Evolutionary conservation across 441 rosid species (phyloP), one percentile per base, ranked within the genome.

Genomic region (Pelargonium citronellum): DNA sequence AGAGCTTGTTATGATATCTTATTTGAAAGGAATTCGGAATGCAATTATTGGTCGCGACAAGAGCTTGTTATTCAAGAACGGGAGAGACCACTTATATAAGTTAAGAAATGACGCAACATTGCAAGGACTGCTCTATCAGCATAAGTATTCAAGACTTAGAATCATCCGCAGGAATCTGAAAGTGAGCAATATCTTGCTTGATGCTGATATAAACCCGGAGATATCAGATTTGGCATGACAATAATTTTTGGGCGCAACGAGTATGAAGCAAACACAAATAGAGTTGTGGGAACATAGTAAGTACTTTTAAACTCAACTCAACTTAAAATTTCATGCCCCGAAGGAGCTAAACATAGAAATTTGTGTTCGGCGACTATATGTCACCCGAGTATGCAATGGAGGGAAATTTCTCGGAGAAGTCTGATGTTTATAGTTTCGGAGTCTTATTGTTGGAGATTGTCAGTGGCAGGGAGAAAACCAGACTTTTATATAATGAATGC

Each of bases 381-480:
- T 71, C 76, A 0, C 74, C 77, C 11, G 73, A 72, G 46, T 77
- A 72, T 3, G 76, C 57, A 5, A 12, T 24, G 43, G 65, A 66
- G 0, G 79, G 79, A 2, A 43, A 69, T 12, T 82, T 79, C 68
- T 82, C 81, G 7, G 74, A 47, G 22, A 81, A 79, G 67, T 80
- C 84, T 3, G 83, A 81, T 70, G 81, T 83, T 47, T 83, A 83
- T 68, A 75, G 83, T 43, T 81, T 83, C 1, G 84, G 86, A 61
- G 86, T 83, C 37, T 62, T 83, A 41, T 67, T 83, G 37, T 17
- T 83, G 67, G 84, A 83, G 51, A 77, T 81, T 9, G 75, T 81
- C 67, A 81, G 79, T 5, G 65, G 76, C 43, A 72, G 12, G 72
- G 72, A 30, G 49, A 77, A 37, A 30, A 1, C 15, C 15, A 2